These are phyloP conservation scores for Cyberlindnera veronae DNA, from an alignment of 805 yeast genomes.

Conservation along the genomic window DNA sequence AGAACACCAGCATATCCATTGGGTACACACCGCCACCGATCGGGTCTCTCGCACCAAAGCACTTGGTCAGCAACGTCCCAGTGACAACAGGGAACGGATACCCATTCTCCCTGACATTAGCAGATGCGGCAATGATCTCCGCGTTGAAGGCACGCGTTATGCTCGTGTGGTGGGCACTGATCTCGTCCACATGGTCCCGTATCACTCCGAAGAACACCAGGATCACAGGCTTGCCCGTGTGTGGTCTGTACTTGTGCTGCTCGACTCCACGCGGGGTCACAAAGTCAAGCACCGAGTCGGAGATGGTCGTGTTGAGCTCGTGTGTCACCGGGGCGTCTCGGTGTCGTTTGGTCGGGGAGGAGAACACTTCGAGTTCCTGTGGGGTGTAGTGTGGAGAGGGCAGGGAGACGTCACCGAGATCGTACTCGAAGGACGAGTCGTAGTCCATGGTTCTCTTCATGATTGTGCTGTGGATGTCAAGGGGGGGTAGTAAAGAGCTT, in stretches of 20 bases:
- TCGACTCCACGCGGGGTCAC: slow-evolving; percentile 3
- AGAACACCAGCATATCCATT: slow-evolving; percentile 22
- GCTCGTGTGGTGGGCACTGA: slow-evolving; percentile 3
- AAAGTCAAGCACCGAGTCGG: slow-evolving; percentile 14
- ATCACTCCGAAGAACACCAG: slow-evolving; percentile 26
- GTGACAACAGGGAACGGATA: slow-evolving; percentile 21
- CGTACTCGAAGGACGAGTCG: too few relatives aligned
- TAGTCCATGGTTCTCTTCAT: too few relatives aligned
- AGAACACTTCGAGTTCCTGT: background rate
- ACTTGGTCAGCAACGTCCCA: slow-evolving; percentile 15
- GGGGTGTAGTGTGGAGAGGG: slow-evolving; percentile 10
- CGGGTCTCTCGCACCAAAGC: slow-evolving; percentile 25
- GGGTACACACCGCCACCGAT: slow-evolving; percentile 30
- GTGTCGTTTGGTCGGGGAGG: slow-evolving; percentile 10
- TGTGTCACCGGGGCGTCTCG: slow-evolving; percentile 9
- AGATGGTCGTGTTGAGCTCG: slow-evolving; percentile 11
- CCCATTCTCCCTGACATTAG: slow-evolving; percentile 13
- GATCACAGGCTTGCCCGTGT: slow-evolving; percentile 14
- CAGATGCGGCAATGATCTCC: slow-evolving; percentile 22
- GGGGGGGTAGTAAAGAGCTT: too few relatives aligned
- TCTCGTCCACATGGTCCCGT: slow-evolving; percentile 14
- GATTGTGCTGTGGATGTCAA: too few relatives aligned
- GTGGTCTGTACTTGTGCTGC: slow-evolving; percentile 4
- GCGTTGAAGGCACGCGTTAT: slow-evolving; percentile 8
- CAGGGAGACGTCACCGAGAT: slow-evolving; percentile 3